Percentiles rank a stretch among this genome's conserved stretches.
Conservation (phyloP, 164 flowering plant genomes). For the Brasenia schreberi region DNA sequence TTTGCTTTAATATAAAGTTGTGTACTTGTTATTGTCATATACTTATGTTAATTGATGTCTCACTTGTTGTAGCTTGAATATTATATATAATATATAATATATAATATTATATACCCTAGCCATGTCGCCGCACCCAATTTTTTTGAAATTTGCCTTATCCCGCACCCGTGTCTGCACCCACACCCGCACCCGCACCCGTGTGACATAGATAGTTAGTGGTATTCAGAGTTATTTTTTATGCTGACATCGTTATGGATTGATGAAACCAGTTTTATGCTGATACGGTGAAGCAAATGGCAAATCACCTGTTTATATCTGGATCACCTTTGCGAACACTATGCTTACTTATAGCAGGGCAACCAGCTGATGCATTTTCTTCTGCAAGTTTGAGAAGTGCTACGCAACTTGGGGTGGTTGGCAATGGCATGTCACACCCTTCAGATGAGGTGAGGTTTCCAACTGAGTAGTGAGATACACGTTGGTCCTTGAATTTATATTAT, state of each 20-base stretch:
- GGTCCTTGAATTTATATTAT: not conserved
- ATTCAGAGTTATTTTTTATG: too few relatives aligned
- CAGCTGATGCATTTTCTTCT: constrained; percentile 69
- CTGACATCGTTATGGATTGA: constrained; percentile 1
- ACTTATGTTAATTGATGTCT: too few relatives aligned
- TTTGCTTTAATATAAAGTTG: too few relatives aligned
- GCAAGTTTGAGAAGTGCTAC: constrained; percentile 13
- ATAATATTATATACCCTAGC: too few relatives aligned
- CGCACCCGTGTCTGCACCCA: too few relatives aligned
- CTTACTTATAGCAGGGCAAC: constrained; percentile 87
- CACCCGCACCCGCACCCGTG: too few relatives aligned
- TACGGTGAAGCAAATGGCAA: constrained; percentile 91
- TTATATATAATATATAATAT: too few relatives aligned
- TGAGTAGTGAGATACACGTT: not conserved
- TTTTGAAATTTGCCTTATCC: too few relatives aligned
- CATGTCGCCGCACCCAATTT: too few relatives aligned
- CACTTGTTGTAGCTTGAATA: too few relatives aligned
- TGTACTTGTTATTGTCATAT: too few relatives aligned
- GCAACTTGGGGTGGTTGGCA: constrained; percentile 15
- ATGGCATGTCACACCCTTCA: constrained; percentile 32
- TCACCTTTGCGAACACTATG: constrained; percentile 91
- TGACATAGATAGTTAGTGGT: not conserved
- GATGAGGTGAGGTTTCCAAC: constrained; percentile 37
- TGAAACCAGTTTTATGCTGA: constrained; percentile 67
- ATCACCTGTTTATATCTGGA: constrained; percentile 63